These are phyloP conservation scores for Lanmaoa rubissima DNA, from an alignment of 768 basidiomycete species.

Conservation along the genomic window DNA sequence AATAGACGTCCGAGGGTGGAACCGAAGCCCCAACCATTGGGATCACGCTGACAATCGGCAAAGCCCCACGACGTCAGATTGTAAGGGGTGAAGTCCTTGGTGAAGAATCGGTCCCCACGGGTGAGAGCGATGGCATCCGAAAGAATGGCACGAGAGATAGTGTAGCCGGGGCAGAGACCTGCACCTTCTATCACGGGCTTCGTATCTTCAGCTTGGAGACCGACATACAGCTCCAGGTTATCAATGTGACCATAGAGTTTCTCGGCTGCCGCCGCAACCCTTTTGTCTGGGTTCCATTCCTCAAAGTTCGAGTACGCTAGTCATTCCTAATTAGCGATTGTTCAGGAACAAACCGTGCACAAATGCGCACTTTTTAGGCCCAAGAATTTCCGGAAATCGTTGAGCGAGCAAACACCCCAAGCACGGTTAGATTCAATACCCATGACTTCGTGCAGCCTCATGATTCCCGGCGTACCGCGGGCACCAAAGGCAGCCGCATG, in stretches of 20 bases:
- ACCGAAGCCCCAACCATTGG: slow-evolving; percentile 70
- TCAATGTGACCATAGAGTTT: slow-evolving; percentile 77
- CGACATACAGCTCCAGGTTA: slow-evolving; percentile 76
- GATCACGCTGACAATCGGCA: slow-evolving; percentile 75
- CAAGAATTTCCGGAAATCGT: slow-evolving; percentile 81
- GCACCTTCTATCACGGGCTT: slow-evolving; percentile 77
- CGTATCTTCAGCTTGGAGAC: slow-evolving; percentile 73
- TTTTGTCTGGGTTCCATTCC: slow-evolving; percentile 78
- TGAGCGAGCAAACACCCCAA: slow-evolving; percentile 83
- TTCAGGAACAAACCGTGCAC: background rate
- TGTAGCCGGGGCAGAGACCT: slow-evolving; percentile 85
- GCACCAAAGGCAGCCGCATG: slow-evolving; percentile 75
- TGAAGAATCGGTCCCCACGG: slow-evolving; percentile 81
- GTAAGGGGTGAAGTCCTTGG: slow-evolving; percentile 75
- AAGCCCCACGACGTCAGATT: slow-evolving; percentile 86
- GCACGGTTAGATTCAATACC: slow-evolving; percentile 72
- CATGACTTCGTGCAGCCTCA: slow-evolving; percentile 81
- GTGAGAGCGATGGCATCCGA: slow-evolving; percentile 85
- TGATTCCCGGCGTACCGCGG: slow-evolving; percentile 68
- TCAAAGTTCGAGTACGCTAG: slow-evolving; percentile 66
- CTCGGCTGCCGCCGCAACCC: slow-evolving; percentile 70
- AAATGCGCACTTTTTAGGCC: slow-evolving; percentile 64
- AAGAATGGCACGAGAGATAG: slow-evolving; percentile 81
- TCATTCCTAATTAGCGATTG: background rate
- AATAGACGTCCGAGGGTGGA: slow-evolving; percentile 67